These are phyloP conservation scores for Lodderomyces elongisporus DNA, from an alignment of 1,139 yeast species.

Conservation along the genomic window DNA sequence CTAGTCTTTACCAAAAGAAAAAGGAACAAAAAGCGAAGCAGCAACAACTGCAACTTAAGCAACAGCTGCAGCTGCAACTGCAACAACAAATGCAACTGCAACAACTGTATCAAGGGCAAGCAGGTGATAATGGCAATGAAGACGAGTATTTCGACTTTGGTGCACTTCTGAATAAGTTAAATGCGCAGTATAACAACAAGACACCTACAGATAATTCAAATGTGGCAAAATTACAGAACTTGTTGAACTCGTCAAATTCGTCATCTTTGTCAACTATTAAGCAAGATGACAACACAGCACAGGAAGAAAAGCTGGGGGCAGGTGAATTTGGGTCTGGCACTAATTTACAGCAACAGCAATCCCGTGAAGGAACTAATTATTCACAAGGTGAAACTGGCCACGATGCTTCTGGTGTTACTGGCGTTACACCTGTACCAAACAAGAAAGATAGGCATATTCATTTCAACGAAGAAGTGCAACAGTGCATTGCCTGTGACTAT, in stretches of 20 bases:
- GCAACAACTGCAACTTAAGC: conserved; percentile 14
- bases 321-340: neutral
- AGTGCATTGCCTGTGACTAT: conserved; percentile 69
- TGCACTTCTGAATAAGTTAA: conserved; percentile 54
- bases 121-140: conserved; percentile 20
- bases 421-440: neutral
- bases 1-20: conserved; percentile 27
- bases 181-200: conserved; percentile 44
- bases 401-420: neutral
- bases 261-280: conserved; percentile 6
- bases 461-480: conserved; percentile 89
- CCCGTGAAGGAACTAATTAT: neutral
- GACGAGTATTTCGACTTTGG: conserved; percentile 49
- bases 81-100: conserved; percentile 23
- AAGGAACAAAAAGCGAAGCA: conserved; percentile 14
- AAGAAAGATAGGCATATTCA: conserved; percentile 60
- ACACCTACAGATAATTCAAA: conserved; percentile 10
- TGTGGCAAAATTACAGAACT: conserved; percentile 13
- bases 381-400: neutral
- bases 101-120: conserved; percentile 13
- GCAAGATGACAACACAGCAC: conserved; percentile 2
- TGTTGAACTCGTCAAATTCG: conserved; percentile 9
- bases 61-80: conserved; percentile 16
- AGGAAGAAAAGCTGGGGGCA: neutral
- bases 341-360: neutral